A percentile compares a stretch with the other conserved stretches of the same genome.
Conservation (phyloP, 768 basidiomycete species). For the Calocera cornea region DNA sequence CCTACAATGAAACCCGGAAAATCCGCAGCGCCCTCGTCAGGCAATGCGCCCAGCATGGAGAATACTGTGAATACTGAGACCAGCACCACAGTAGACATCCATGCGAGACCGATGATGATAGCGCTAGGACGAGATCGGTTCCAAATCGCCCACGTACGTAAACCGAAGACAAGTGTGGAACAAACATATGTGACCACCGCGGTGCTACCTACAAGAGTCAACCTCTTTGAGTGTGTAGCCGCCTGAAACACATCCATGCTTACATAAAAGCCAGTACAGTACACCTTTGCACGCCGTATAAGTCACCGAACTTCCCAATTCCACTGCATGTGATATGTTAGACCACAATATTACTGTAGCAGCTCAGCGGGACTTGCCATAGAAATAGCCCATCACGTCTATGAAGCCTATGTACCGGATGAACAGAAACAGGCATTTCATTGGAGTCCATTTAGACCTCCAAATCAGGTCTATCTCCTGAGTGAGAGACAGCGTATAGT, state of each 20-base stretch:
- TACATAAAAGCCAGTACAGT: neutral
- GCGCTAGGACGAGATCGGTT: neutral
- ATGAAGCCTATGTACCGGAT: neutral
- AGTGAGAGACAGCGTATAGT: neutral
- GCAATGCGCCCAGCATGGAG: neutral
- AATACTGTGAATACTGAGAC: neutral
- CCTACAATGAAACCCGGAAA: neutral
- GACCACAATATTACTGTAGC: neutral
- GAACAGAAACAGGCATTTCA: neutral
- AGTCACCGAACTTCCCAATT: neutral
- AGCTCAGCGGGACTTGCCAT: neutral
- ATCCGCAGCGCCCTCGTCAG: neutral
- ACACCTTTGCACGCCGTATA: neutral
- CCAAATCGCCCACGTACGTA: slow-evolving; percentile 5
- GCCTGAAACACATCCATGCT: too few relatives aligned
- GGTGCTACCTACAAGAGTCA: too few relatives aligned
- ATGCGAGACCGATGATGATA: neutral
- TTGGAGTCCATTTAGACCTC: neutral
- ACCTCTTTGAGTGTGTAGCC: too few relatives aligned
- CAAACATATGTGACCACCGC: neutral
- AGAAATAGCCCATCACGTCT: neutral
- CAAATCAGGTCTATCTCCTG: neutral
- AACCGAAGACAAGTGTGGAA: neutral
- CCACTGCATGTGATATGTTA: neutral
- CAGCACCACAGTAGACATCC: neutral